Base-by-base conservation (phyloP, 2,329 filamentous ascomycete genomes). In the Epichloe gansuensis region DNA sequence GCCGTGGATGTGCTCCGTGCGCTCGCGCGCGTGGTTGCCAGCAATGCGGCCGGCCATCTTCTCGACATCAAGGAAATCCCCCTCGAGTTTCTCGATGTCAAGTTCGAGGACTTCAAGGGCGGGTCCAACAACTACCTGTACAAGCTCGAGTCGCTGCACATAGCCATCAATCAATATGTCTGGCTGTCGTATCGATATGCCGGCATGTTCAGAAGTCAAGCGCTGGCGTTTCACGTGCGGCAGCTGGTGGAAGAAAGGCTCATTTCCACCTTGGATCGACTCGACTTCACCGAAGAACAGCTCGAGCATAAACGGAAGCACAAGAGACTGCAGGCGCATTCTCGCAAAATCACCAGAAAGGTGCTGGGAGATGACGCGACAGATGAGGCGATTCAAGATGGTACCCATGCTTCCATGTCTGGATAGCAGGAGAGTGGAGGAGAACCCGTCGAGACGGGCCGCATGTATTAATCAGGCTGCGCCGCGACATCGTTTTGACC, bases 181-280 rank as follows among this genome's bases (percentile, higher is more conserved):
- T 98, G 93, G 93, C 74, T 98, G 15, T 91, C 87, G 59, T 97
- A 91, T 67, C 84, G 91, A 6, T 95, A 91, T 66, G 75, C 81
- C 3, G 87, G 87, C 47, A 76, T 94, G 49, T 95, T 96, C 66
- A 77, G 73, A 5, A 87, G 84, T 57, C 80, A 91, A 59, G 73
- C 73, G 0, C 73, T 95, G 43, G 89, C 88, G 0, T 84, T 87
- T 57, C 82, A 95, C 63, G 80, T 88, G 47, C 95, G 95, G 63
- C 67, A 70, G 6, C 65, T 94, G 48, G 82, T 90, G 2, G 90
- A 96, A 68, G 74, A 81, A 49, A 82, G 79, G 63, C 90, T 97
- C 61, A 66, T 71, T 34, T 52, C 65, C 8, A 61, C 65, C 3
- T 61, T 72, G 27, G 65, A 69, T 34, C 71, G 77, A 31, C 76